Base-by-base conservation (phyloP, 192 early-diverging fungal genomes). In the Gryganskiella cystojenkinii region DNA sequence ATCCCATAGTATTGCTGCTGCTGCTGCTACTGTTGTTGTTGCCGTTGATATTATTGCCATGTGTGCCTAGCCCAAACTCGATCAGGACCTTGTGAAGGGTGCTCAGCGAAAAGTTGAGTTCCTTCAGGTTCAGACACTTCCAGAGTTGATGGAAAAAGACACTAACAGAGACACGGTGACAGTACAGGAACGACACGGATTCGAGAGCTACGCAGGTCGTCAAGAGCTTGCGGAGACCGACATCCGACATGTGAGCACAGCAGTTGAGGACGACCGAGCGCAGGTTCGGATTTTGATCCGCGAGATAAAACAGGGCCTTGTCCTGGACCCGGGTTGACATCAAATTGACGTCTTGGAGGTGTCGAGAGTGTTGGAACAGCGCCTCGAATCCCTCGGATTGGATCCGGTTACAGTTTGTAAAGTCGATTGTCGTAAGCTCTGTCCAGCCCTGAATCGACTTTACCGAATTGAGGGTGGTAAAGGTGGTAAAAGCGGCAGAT, bases 381-480 rank as follows among this genome's bases (percentile, higher is more conserved):
- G 62, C 71, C 42, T 60, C 34, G 56, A 65, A 71, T 2, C 70
- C 70, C 27, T 28, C n/a, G 0, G 70, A 49, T 17, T 37, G 37
- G 56, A 73, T 73, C 27, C 42, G 45, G 47, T 54, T 59, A 22
- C 71, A 73, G 71, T 73, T 73, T 20, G 45, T 17, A 20, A 73
- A 73, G 22, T 65, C 65, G 31, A 73, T 30, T 2, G 55, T 57
- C 5, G 71, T 73, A 45, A 73, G 22, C 17, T 37, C 42, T 8
- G 71, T 73, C 24, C 37, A 40, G 5, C 13, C 7, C 5, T 40
- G 37, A 13, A 45, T 59, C 4, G 33, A 25, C 4, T 31, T 43
- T 28, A 46, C 5, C 22, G 30, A 13, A 49, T 35, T 27, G 5
- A 31, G 46, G 15, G 17, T 33, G 24, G 11, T 19, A 10, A 47